Conservation (phyloP, 1,284 basidiomycete genomes). For the Rhodotorula sp. region DNA sequence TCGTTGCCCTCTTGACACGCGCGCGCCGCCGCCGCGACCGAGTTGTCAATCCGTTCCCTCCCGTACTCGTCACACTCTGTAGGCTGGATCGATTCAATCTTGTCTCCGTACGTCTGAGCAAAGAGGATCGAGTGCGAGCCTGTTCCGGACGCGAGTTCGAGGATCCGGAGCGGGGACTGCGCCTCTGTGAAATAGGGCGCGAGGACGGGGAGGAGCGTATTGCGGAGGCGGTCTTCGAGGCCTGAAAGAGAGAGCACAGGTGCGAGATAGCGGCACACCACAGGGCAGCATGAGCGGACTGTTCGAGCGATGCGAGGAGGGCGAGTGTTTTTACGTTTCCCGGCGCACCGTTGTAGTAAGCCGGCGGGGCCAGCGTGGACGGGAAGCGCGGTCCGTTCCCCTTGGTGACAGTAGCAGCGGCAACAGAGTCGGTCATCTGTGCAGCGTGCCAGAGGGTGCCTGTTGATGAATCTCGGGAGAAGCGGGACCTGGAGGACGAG, state of each 20-base stretch:
- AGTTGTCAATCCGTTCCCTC: neutral
- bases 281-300: neutral
- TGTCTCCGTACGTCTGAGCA: neutral
- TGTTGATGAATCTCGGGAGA: too few relatives aligned
- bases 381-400: slow-evolving; percentile 16
- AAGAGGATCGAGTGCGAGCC: slow-evolving; percentile 23
- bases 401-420: neutral
- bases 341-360: slow-evolving; percentile 20
- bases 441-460: neutral
- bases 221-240: slow-evolving; percentile 21
- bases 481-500: too few relatives aligned
- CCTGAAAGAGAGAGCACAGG: slow-evolving; percentile 1
- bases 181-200: slow-evolving; percentile 5
- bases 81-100: slow-evolving; percentile 4
- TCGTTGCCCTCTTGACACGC: neutral
- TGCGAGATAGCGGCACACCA: neutral
- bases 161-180: neutral
- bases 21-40: neutral
- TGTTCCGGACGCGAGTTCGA: slow-evolving; percentile 32
- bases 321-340: too few relatives aligned
- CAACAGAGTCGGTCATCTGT: neutral
- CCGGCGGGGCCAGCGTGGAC: slow-evolving; percentile 18
- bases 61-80: slow-evolving; percentile 29
- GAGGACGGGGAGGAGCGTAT: slow-evolving; percentile 24
- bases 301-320: neutral